Evolutionary conservation across 2,329 filamentous ascomycete genomes (phyloP), one percentile per base, ranked within the genome.

Genomic region (Sporothrix brasiliensis): DNA sequence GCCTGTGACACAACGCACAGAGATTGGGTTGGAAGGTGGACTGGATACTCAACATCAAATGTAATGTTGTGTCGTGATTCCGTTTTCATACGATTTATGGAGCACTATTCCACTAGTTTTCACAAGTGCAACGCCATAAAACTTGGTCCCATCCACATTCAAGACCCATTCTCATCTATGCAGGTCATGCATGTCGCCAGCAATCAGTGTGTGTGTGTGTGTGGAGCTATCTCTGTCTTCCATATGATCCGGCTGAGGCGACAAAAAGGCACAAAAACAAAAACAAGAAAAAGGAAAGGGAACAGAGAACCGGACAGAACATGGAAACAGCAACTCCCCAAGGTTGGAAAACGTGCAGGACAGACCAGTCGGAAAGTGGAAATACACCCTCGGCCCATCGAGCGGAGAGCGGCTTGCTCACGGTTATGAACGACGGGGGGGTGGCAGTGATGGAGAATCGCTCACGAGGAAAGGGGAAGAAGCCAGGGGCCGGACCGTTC

Each of bases 401-500:
- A 27, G 21, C 34, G 34, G 34, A 5, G 44, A 11, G 56, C 19
- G 56, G 10, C 21, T 54, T 30, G 24, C 24, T 27, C 11, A 30
- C 58, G 58, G 7, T 24, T 50, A 14, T 24, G 13, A 19, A 50
- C 16, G 16, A 24, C 13, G 7, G 61, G 61, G 61, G 61, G n/a
- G 39, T 44, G 41, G 41, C 21, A 44, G 14, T 44, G 11, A 10
- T 14, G 9, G 41, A 14, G 41, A 13, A 44, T 44, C 14, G 41
- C 41, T 4, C 4, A 34, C 2, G 34, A 34, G 34, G 34, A 34
- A 34, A 58, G 66, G 58, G 52, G 66, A 34, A 68, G 50, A 68
- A 68, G 39, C 65, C 52, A 54, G 66, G 66, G 66, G 39, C 39
- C 66, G 66, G 52, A 56, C 66, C 66, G 66, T 34, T 34, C 34